Percentiles rank a stretch among this genome's conserved stretches.
These are phyloP conservation scores for Suhomyces maxii DNA, from an alignment of 1,139 yeast species.

Conservation along the genomic window DNA sequence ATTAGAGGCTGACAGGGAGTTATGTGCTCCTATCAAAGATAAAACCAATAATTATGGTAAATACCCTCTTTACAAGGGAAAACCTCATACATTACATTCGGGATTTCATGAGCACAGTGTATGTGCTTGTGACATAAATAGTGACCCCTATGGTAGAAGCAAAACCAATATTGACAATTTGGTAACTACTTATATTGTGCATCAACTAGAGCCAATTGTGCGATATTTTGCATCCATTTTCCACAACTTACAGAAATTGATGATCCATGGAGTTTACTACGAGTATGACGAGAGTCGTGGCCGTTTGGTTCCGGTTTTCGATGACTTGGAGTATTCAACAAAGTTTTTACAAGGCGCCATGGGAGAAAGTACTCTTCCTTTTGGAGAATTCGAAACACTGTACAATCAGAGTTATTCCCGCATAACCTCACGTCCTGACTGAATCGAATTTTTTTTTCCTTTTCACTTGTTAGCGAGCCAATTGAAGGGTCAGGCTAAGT, in stretches of 20 bases:
- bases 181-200: constrained; percentile 38
- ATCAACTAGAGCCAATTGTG: constrained; percentile 36
- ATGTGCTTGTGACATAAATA: constrained; percentile 26
- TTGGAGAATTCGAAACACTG: constrained; percentile 10
- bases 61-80: constrained; percentile 41
- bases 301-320: constrained; percentile 30
- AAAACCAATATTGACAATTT: constrained; percentile 33
- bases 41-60: constrained; percentile 22
- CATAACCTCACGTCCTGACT: no score
- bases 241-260: constrained; percentile 27
- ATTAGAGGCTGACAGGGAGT: constrained; percentile 40
- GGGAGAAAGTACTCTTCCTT: constrained; percentile 4
- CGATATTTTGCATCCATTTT: constrained; percentile 28
- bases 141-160: constrained; percentile 27
- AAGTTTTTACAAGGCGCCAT: constrained; percentile 14
- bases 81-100: constrained; percentile 37
- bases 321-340: constrained; percentile 28
- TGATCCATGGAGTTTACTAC: constrained; percentile 43
- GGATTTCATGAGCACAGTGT: constrained; percentile 27
- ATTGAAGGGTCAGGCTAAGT: no score
- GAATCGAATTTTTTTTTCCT: no score
- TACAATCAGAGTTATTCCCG: background rate
- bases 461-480: no score
- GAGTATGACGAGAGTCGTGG: constrained; percentile 15
- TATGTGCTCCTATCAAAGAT: constrained; percentile 39